phyloP scores from a whole-genome alignment of 768 basidiomycete species.

The Clitopilus hobsonii region DNA sequence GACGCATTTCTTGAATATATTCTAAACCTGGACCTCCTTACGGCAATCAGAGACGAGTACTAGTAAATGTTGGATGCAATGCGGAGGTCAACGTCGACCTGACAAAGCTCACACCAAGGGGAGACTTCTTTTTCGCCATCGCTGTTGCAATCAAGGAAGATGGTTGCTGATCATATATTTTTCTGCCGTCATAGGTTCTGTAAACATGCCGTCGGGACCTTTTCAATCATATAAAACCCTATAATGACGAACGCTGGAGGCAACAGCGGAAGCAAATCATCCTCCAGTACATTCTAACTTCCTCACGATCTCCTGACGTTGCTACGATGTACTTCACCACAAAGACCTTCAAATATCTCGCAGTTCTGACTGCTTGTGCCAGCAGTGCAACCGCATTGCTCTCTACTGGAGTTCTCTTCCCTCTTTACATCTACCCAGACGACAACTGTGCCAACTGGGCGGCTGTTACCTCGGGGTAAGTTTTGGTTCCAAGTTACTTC shows the following conservation, averaged over 20 bases:
- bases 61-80: background rate
- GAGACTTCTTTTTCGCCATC: no score
- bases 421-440: slow-evolving; percentile 26
- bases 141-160: background rate
- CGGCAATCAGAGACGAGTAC: background rate
- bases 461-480: slow-evolving; percentile 19
- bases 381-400: slow-evolving; percentile 11
- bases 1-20: no score
- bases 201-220: background rate
- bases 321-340: background rate
- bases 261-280: background rate
- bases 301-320: no score
- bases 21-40: no score
- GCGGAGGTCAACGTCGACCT: background rate
- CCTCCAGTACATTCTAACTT: background rate
- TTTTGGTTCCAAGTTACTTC: background rate
- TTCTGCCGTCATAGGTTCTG: background rate
- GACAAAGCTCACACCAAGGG: background rate
- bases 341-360: background rate
- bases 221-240: background rate
- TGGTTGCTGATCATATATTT: background rate
- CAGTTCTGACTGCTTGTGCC: slow-evolving; percentile 6
- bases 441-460: slow-evolving; percentile 19
- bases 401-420: slow-evolving; percentile 23
- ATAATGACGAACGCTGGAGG: background rate